Percentiles rank a stretch among this genome's conserved stretches.
These are phyloP conservation scores for Penicillium glabrum DNA, from an alignment of 2,329 filamentous ascomycete species.

Conservation along the genomic window DNA sequence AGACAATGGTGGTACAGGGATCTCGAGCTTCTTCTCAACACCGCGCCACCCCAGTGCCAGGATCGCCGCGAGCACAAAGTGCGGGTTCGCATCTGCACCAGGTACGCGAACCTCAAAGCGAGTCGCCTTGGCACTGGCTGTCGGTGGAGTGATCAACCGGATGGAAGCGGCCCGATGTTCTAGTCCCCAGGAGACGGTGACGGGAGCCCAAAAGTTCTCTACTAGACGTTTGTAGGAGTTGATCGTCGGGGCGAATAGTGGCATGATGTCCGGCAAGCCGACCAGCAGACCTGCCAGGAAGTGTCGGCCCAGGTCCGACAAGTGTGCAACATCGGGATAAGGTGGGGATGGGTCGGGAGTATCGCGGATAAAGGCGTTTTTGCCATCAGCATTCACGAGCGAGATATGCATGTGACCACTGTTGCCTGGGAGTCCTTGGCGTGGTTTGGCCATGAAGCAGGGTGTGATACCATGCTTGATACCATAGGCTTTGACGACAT, in stretches of 20 bases:
- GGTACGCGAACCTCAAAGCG: constrained; percentile 90
- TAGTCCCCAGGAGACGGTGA: constrained; percentile 94
- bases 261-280: constrained; percentile 93
- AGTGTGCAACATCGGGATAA: constrained; percentile 72
- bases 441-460: constrained; percentile 98
- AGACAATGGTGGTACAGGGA: constrained; percentile 77
- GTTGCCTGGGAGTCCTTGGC: constrained; percentile 87
- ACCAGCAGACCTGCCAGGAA: constrained; percentile 90
- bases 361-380: constrained; percentile 79
- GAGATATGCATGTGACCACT: constrained; percentile 96
- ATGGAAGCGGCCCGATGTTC: constrained; percentile 94
- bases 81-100: constrained; percentile 90
- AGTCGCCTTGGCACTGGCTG: constrained; percentile 78
- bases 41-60: constrained; percentile 87
- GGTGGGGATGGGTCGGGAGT: constrained; percentile 67
- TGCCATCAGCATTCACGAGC: constrained; percentile 73
- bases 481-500: constrained; percentile 85
- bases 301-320: constrained; percentile 86
- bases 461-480: constrained; percentile 88
- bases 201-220: constrained; percentile 98
- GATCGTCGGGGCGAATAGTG: constrained; percentile 86
- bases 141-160: constrained; percentile 84
- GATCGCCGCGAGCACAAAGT: constrained; percentile 82
- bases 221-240: constrained; percentile 98
- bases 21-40: constrained; percentile 85